Evolutionary conservation across 495 filamentous ascomycete species (phyloP).

Genomic region (Neurospora sublineolata): DNA sequence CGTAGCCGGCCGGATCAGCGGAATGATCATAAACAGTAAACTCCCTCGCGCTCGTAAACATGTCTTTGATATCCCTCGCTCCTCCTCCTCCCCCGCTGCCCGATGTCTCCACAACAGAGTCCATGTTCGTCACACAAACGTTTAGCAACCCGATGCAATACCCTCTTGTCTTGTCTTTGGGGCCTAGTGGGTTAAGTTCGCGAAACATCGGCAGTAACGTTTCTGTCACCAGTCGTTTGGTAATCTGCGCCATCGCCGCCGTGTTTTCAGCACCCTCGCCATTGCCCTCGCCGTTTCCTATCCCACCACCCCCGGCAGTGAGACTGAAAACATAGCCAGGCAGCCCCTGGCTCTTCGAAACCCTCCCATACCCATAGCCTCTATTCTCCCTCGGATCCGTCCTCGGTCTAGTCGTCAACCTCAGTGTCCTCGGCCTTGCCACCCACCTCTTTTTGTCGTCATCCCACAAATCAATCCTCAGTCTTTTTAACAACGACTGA

Average conservation of each 20-base stretch:
- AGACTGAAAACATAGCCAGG: constrained; percentile 52
- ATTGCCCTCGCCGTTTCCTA: background rate
- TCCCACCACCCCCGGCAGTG: too few relatives aligned
- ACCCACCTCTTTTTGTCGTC: constrained; percentile 21
- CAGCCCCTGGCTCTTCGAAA: constrained; percentile 56
- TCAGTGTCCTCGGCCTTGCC: constrained; percentile 47
- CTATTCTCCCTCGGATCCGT: constrained; percentile 22
- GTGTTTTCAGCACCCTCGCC: background rate
- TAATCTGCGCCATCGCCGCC: constrained; percentile 40
- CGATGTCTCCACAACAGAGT: constrained; percentile 36
- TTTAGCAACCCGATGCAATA: constrained; percentile 81
- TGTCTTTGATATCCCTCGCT: constrained; percentile 50
- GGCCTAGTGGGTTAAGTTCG: constrained; percentile 49
- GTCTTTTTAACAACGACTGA: constrained; percentile 60
- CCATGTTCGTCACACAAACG: constrained; percentile 78
- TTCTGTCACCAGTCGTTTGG: constrained; percentile 59
- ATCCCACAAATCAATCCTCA: constrained; percentile 64
- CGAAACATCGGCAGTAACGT: constrained; percentile 57
- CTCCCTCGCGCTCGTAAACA: constrained; percentile 59
- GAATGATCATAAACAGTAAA: constrained; percentile 37
- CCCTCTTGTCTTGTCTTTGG: constrained; percentile 18
- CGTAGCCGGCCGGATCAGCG: background rate
- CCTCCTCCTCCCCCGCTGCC: constrained; percentile 37
- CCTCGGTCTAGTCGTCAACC: constrained; percentile 62
- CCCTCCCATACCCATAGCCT: constrained; percentile 39